Percentiles rank a stretch among this genome's conserved stretches.
These are phyloP conservation scores for Rossbeevera mucosa DNA, from an alignment of 768 basidiomycete genomes.

Conservation along the genomic window DNA sequence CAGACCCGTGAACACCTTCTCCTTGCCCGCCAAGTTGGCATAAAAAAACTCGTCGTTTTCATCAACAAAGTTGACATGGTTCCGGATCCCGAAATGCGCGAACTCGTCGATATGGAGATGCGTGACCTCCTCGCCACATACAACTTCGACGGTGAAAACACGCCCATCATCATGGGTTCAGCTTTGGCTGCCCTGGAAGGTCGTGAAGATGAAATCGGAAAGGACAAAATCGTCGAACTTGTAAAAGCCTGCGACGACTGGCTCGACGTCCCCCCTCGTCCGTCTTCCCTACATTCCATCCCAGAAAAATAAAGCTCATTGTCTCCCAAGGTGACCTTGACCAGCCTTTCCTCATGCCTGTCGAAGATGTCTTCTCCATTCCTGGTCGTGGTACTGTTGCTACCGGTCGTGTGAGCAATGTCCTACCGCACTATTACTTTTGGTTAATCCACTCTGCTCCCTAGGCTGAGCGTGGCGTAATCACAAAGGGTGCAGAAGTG, in stretches of 20 bases:
- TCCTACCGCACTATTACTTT: neutral
- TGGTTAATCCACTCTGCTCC: neutral
- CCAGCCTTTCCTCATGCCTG: slow-evolving; percentile 93
- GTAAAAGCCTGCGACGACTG: slow-evolving; percentile 86
- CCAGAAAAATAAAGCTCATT: slow-evolving; percentile 1
- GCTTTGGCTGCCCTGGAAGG: slow-evolving; percentile 94
- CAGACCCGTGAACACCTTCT: slow-evolving; percentile 98
- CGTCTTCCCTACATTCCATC: slow-evolving; percentile 24
- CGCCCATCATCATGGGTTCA: slow-evolving; percentile 97
- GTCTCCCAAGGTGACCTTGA: slow-evolving; percentile 76
- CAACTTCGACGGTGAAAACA: slow-evolving; percentile 95
- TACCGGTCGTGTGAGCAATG: slow-evolving; percentile 73
- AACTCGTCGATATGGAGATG: slow-evolving; percentile 99
- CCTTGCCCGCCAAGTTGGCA: slow-evolving; percentile 95
- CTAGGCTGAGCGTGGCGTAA: slow-evolving; percentile 87
- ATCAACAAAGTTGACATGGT: slow-evolving; percentile 99
- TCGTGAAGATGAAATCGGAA: slow-evolving; percentile 73
- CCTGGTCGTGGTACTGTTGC: slow-evolving; percentile 97
- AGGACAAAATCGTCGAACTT: slow-evolving; percentile 74
- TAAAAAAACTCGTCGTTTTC: slow-evolving; percentile 96
- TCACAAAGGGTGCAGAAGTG: slow-evolving; percentile 88
- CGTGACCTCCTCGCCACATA: slow-evolving; percentile 88
- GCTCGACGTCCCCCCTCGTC: slow-evolving; percentile 91
- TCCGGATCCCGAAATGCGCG: slow-evolving; percentile 95
- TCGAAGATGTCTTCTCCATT: slow-evolving; percentile 97